Percentiles rank a stretch among this genome's conserved stretches.
phyloP scores from a whole-genome alignment of 768 basidiomycete genomes.

The Mrakia frigida region DNA sequence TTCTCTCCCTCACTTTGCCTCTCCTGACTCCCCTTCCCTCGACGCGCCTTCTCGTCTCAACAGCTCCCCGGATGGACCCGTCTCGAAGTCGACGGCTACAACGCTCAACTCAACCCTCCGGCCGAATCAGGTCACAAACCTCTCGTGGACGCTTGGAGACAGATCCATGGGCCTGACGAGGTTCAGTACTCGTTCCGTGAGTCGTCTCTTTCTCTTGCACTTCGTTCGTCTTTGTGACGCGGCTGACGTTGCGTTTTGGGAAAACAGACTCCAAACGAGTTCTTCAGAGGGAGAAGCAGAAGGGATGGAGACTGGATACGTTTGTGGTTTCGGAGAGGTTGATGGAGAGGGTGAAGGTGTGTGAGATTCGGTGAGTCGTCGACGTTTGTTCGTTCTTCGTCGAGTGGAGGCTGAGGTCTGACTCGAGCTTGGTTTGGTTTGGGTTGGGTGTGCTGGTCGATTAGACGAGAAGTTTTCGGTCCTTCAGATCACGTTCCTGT shows the following conservation, averaged over 20 bases:
- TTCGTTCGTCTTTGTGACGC: not conserved
- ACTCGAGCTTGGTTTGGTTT: too few relatives aligned
- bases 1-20: not conserved
- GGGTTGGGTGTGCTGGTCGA: too few relatives aligned
- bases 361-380: constrained; percentile 30
- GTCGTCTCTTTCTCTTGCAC: not conserved
- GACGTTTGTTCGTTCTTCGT: too few relatives aligned
- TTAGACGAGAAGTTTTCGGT: constrained; percentile 29
- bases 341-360: constrained; percentile 22
- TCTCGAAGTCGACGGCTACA: constrained; percentile 22
- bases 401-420: too few relatives aligned
- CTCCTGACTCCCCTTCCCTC: too few relatives aligned
- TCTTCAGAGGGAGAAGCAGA: constrained; percentile 20
- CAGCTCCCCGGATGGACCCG: constrained; percentile 6
- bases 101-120: constrained; percentile 19
- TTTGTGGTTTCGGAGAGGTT: constrained; percentile 29
- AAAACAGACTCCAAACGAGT: constrained; percentile 26
- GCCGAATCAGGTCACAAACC: constrained; percentile 27
- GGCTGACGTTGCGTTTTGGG: not conserved
- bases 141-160: constrained; percentile 30
- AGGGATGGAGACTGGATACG: constrained; percentile 31
- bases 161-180: constrained; percentile 23
- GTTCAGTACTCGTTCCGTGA: constrained; percentile 26
- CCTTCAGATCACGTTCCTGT: constrained; percentile 31
- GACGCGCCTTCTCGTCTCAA: too few relatives aligned